Base-by-base conservation (phyloP, 495 filamentous ascomycete genomes). In the Neurospora sublineolata region DNA sequence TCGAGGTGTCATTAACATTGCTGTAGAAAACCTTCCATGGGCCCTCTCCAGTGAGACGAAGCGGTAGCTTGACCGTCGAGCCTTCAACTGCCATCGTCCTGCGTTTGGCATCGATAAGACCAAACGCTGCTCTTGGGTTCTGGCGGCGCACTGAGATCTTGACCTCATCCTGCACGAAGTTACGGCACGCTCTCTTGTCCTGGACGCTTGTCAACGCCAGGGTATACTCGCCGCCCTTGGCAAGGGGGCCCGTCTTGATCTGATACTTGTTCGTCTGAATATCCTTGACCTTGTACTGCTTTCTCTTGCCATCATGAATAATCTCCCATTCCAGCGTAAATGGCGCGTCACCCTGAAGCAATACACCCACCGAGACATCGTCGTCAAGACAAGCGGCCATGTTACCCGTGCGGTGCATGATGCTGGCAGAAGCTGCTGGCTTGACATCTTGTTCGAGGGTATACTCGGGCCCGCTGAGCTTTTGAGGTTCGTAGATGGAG, bases 241-340 rank as follows among this genome's bases (percentile, higher is more conserved):
- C 83, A 37, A 99, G 81, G 37, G 86, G 84, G 3, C 90, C 85
- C 0, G 94, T 98, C 37, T 85, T 84, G 76, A 99, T 93, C 33
- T 84, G 89, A 71, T 89, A 88, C 20, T 84, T 75, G 27, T 85
- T 80, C 14, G 81, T 83, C 16, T 88, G 82, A 52, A 96, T 90
- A 64, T 83, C 86, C 9, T 87, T 83, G n/a, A 88, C 83, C 30
- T 86, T 86, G 72, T 90, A 83, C 67, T 91, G 90, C 33, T 86
- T 88, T 68, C 93, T 87, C 82, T 92, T 97, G 40, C 94, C 93
- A 72, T 91, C 89, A 78, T 98, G 92, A n/a, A 97, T 86, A 37
- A 98, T 82, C 77, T 98, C 95, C 82, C 97, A 99, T 75, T 97
- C 93, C 9, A 99, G 78, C n/a, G 83, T 91, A 85, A 93, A 97